Conservation (phyloP, 257 asterid genomes). For the Nicotiana undulata region DNA sequence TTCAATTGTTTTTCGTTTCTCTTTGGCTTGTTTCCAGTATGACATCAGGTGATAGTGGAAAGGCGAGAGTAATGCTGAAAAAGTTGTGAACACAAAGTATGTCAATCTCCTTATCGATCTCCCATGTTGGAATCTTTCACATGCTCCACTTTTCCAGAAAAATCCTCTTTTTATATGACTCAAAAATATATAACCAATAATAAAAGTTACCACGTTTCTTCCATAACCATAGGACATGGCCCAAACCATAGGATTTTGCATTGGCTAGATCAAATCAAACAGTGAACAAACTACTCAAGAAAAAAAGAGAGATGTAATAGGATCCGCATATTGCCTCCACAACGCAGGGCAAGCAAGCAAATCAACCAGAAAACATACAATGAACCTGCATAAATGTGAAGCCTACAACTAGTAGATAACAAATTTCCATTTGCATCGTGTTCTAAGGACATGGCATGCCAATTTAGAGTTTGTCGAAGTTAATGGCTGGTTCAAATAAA, state of each 20-base stretch:
- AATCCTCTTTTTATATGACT: background rate
- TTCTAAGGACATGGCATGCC: background rate
- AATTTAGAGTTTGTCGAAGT: background rate
- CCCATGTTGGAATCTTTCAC: background rate
- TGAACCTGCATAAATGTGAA: background rate
- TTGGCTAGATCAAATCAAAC: background rate
- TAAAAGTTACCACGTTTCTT: background rate
- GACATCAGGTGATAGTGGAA: constrained; percentile 5
- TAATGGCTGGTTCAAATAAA: background rate
- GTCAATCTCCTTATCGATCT: constrained; percentile 2
- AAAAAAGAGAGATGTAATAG: too few relatives aligned
- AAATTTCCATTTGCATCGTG: background rate
- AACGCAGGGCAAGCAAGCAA: too few relatives aligned
- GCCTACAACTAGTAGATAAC: background rate
- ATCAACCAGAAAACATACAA: too few relatives aligned
- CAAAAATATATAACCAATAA: background rate
- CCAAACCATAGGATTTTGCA: background rate
- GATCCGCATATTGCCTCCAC: too few relatives aligned
- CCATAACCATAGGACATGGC: background rate
- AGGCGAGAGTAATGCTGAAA: background rate
- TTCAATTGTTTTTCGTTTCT: background rate
- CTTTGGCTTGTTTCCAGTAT: background rate
- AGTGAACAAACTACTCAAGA: background rate
- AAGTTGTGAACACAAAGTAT: background rate
- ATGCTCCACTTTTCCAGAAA: background rate